Evolutionary conservation across 164 flowering plant genomes (phyloP), one percentile per base, ranked within the genome.

Genomic region (Magnolia changhungtana): DNA sequence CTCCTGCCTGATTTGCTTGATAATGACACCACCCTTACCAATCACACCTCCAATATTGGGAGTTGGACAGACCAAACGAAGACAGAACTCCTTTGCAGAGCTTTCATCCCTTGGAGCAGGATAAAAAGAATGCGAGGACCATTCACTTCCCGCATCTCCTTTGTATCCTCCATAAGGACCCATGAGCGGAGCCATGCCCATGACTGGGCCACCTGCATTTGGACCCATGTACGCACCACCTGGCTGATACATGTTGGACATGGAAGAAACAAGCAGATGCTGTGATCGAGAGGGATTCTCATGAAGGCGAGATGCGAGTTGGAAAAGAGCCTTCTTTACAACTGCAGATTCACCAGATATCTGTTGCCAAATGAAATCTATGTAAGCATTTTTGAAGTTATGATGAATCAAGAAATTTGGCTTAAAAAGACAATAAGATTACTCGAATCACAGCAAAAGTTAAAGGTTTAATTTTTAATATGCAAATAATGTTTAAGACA

Each of bases 261-360:
- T 76, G 74, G 91, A 76, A 72, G 95, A 88, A 37, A 86, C 73
- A 21, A 95, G 97, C 82, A 92, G 67, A 74, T 92, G 91, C 79
- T 95, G 98, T 55, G 97, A 88, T 7, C 93, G 85, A 45, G 98
- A 95, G 20, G 98, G 98, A 80, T 95, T 95, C 23, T 89, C 94
- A 81, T 88, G 97, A 77, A 92, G 91, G 13, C 95, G 91, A 64
- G 90, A 79, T 76, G 97, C 89, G 69, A 92, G 86, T 81, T 90
- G 88, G 80, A 71, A 81, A 63, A 92, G 85, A 73, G 97, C 95
- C 76, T 91, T 91, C 80, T 81, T 91, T 73, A 92, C 95, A 75
- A 88, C 84, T 24, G 87, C 31, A 24, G 87, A 82, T 75, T 90
- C 92, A 78, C 97, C 95, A 64, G 92, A 75, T 76, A 92, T 88